Base-by-base conservation (phyloP, 345 rosid species). In the Pseudoturritis turrita region DNA sequence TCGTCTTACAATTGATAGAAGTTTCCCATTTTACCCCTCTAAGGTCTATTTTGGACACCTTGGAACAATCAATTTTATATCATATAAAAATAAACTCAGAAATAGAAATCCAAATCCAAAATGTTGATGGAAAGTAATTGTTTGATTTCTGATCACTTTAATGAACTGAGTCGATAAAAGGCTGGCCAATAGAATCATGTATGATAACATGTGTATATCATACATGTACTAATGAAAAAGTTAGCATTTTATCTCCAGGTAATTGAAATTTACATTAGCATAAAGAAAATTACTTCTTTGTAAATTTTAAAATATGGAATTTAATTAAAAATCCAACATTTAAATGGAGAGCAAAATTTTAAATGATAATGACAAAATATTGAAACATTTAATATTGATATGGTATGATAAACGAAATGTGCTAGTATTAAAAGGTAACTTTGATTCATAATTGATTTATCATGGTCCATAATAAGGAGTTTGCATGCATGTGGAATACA, bases 401-500 rank as follows among this genome's bases (percentile, higher is more conserved):
- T 72, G 45, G 62, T 53, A 18, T 39, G 41, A 18, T 35, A 47
- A 29, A 7, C 35, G 19, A 50, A 40, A 26, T 6, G 43, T 50
- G 37, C 5, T 35, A 10, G 10, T 23, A 57, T 22, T n/a, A 46
- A 33, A 1, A 58, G 4, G 35, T 14, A 61, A 29, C 37, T 21
- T 10, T 21, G 21, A 54, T 35, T 53, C 63, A 33, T 46, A 9
- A 33, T 36, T 25, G 65, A 10, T 18, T 73, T 28, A 37, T 40
- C 44, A 14, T 57, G 36, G 21, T 40, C 41, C 36, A 46, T 26
- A 37, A 37, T 6, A 43, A 56, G 65, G 44, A 49, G 67, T 55
- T 74, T 57, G 64, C 46, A 64, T 74, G 53, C 66, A 57, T 25
- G 66, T 37, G 39, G 47, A 46, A 36, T 58, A 66, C 54, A 58